phyloP scores from a whole-genome alignment of 2,329 filamentous ascomycete genomes.

The Cryphonectria carpinicola region DNA sequence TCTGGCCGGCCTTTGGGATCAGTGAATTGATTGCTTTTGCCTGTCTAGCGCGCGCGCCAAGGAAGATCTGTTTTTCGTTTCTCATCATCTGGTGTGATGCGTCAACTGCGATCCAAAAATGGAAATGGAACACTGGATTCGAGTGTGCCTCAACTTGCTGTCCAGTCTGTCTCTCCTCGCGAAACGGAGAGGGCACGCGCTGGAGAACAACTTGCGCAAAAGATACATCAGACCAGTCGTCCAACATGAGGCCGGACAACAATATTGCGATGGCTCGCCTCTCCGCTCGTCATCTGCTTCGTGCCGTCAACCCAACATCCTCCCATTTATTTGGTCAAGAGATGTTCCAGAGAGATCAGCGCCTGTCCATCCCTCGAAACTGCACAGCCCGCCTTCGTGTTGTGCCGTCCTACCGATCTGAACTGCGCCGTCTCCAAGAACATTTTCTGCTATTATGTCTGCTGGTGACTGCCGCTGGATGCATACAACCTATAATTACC shows the following conservation, averaged over 20 bases:
- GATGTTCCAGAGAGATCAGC: slow-evolving; percentile 18
- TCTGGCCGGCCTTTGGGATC: slow-evolving; percentile 1
- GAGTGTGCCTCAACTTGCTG: slow-evolving; percentile 17
- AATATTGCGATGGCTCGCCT: slow-evolving; percentile 10
- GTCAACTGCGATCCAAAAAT: slow-evolving; percentile 12
- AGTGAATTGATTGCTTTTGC: background rate
- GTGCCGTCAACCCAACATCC: slow-evolving; percentile 15
- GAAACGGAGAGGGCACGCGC: slow-evolving; percentile 4
- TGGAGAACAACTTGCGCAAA: background rate
- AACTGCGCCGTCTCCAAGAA: background rate
- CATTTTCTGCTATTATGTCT: background rate
- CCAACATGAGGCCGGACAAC: slow-evolving; percentile 7
- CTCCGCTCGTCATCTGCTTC: background rate
- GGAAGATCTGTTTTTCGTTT: slow-evolving; percentile 16
- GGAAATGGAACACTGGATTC: background rate
- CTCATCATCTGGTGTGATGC: slow-evolving; percentile 4
- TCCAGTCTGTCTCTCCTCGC: slow-evolving; percentile 14
- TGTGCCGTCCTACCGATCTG: slow-evolving; percentile 13
- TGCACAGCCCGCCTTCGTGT: slow-evolving; percentile 1
- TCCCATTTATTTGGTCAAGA: slow-evolving; percentile 10
- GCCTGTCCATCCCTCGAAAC: slow-evolving; percentile 19
- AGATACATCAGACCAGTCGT: background rate
- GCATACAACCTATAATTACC: background rate
- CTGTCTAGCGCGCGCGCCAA: background rate
- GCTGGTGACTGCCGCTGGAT: background rate